Conservation (phyloP, 495 filamentous ascomycete species). For the Platismatia glauca region DNA sequence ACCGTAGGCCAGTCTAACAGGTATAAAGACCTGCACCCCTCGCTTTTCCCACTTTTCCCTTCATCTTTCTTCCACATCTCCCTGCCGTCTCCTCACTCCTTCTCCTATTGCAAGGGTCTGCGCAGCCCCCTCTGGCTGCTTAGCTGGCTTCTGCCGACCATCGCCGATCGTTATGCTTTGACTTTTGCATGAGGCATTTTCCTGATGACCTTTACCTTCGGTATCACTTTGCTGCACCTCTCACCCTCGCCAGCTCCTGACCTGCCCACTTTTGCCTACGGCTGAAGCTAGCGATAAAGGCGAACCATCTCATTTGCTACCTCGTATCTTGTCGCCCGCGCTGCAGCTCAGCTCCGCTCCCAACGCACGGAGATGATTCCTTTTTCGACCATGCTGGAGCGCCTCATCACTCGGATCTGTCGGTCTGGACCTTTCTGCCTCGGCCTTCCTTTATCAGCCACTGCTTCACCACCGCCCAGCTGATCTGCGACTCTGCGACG, state of each 20-base stretch:
- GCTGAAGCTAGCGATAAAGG: not conserved
- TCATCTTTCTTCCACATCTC: not conserved
- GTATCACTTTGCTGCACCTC: not conserved
- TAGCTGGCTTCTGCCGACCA: not conserved
- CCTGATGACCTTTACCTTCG: not conserved
- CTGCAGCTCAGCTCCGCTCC: slow-evolving; percentile 1
- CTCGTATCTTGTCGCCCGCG: not conserved
- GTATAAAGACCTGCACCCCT: not conserved
- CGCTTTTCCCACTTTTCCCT: not conserved
- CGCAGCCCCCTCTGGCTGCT: not conserved
- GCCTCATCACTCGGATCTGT: slow-evolving; percentile 1
- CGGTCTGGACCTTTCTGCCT: not conserved
- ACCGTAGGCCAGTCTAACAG: too few species aligned
- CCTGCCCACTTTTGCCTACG: not conserved
- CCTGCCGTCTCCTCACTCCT: not conserved
- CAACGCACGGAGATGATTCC: not conserved
- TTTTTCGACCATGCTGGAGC: not conserved
- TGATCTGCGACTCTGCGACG: slow-evolving; percentile 1
- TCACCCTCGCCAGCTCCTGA: not conserved
- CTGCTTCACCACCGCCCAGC: not conserved
- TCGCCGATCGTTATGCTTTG: not conserved
- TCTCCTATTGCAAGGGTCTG: not conserved
- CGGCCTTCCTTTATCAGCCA: not conserved
- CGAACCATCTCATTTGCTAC: not conserved
- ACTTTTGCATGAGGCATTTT: not conserved